phyloP scores from a whole-genome alignment of 179 eudicot genomes.

The Gypsophila paniculata region DNA sequence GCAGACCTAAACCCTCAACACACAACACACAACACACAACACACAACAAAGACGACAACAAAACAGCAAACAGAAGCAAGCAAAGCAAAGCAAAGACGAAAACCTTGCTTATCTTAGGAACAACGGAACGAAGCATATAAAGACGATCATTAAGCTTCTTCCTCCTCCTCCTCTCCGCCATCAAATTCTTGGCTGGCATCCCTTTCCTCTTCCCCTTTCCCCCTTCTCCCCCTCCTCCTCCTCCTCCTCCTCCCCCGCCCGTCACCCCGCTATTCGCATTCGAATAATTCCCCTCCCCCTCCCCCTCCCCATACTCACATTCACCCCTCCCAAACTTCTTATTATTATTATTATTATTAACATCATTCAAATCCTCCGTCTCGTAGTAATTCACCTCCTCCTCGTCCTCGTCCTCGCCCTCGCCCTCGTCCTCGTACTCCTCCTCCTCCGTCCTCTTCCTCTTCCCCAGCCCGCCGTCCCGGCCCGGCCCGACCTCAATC shows the following conservation, averaged over 20 bases:
- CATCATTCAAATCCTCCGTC: background rate
- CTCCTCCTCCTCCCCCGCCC: slow-evolving; percentile 24
- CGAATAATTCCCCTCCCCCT: slow-evolving; percentile 27
- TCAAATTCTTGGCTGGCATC: slow-evolving; percentile 89
- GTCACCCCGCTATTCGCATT: slow-evolving; percentile 52
- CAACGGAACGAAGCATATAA: slow-evolving; percentile 92
- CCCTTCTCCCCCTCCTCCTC: slow-evolving; percentile 31
- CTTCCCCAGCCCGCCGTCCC: slow-evolving; percentile 20
- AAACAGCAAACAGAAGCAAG: too few relatives aligned
- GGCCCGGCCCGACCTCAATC: slow-evolving; percentile 5
- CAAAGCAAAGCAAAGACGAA: background rate
- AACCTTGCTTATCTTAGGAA: slow-evolving; percentile 98
- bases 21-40: too few relatives aligned
- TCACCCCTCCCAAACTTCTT: slow-evolving; percentile 1
- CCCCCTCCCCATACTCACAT: background rate
- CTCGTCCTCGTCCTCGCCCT: background rate
- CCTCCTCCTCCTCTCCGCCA: slow-evolving; percentile 93
- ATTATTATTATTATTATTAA: background rate
- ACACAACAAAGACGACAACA: too few relatives aligned
- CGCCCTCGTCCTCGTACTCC: slow-evolving; percentile 26
- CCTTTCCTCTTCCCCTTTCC: slow-evolving; percentile 79
- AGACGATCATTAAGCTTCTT: slow-evolving; percentile 97
- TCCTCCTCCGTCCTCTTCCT: slow-evolving; percentile 27
- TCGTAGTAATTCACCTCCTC: slow-evolving; percentile 19
- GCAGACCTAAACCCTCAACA: too few relatives aligned